Conservation (phyloP, 2,329 filamentous ascomycete genomes). For the Claviceps sp. region DNA sequence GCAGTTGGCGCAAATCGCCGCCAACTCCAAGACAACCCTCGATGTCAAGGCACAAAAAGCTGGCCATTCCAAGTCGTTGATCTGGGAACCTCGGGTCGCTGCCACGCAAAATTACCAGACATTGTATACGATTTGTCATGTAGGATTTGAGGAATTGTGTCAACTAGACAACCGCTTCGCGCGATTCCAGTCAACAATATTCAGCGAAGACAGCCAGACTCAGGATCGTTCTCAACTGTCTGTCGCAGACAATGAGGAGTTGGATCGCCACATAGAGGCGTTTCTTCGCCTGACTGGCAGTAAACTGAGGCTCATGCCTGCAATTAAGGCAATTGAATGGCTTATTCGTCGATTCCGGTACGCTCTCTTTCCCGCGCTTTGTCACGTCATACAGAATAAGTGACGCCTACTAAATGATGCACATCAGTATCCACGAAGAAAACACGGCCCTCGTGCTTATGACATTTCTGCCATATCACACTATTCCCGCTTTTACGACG, state of each 20-base stretch:
- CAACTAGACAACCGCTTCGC: slow-evolving; percentile 69
- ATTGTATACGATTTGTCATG: slow-evolving; percentile 72
- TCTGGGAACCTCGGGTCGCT: slow-evolving; percentile 79
- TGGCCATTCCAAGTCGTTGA: slow-evolving; percentile 83
- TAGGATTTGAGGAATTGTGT: slow-evolving; percentile 87
- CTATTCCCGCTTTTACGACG: slow-evolving; percentile 70
- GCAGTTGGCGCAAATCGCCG: slow-evolving; percentile 86
- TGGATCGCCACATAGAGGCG: slow-evolving; percentile 64
- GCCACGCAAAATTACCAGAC: slow-evolving; percentile 82
- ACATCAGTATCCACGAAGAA: slow-evolving; percentile 68
- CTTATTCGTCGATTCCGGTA: slow-evolving; percentile 81
- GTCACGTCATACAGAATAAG: not conserved
- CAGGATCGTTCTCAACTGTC: slow-evolving; percentile 83
- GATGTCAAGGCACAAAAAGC: slow-evolving; percentile 88
- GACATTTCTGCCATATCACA: slow-evolving; percentile 87
- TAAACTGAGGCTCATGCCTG: slow-evolving; percentile 69
- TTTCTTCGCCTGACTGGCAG: slow-evolving; percentile 73
- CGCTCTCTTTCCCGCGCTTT: not conserved
- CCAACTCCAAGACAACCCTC: slow-evolving; percentile 77
- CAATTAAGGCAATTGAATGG: slow-evolving; percentile 90
- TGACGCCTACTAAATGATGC: slow-evolving; percentile 4
- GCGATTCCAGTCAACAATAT: slow-evolving; percentile 64
- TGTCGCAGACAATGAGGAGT: slow-evolving; percentile 62
- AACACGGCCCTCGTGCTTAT: slow-evolving; percentile 68
- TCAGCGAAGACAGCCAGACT: slow-evolving; percentile 83